A percentile compares a stretch with the other conserved stretches of the same genome.
Conservation (phyloP, 225 moss, liverwort and hornwort species). For the Takakia lepidozioides region DNA sequence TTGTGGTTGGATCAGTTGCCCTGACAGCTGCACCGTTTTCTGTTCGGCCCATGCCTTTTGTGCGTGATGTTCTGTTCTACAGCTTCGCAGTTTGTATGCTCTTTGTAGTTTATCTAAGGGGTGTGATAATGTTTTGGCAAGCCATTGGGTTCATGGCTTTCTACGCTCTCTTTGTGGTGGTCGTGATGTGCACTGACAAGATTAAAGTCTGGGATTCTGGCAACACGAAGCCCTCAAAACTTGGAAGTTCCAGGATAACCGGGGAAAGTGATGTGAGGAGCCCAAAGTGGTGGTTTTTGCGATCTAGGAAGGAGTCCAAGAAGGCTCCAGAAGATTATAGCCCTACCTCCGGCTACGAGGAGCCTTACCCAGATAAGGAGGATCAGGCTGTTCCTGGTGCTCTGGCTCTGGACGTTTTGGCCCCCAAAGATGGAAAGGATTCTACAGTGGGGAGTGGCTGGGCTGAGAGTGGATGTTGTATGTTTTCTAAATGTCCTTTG, state of each 20-base stretch:
- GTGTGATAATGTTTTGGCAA: slow-evolving; percentile 47
- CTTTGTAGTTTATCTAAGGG: slow-evolving; percentile 38
- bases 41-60: slow-evolving; percentile 41
- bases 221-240: background rate
- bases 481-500: too few species aligned
- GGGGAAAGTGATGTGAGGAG: slow-evolving; percentile 5
- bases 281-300: background rate
- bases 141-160: slow-evolving; percentile 47
- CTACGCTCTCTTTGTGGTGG: slow-evolving; percentile 47
- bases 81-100: slow-evolving; percentile 38
- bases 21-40: slow-evolving; percentile 47
- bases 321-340: slow-evolving; percentile 5
- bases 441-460: slow-evolving; percentile 13
- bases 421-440: slow-evolving; percentile 14
- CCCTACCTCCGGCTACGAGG: background rate
- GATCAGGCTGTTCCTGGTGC: slow-evolving; percentile 1
- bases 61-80: slow-evolving; percentile 49
- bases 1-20: slow-evolving; percentile 59
- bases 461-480: too few species aligned
- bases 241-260: slow-evolving; percentile 3
- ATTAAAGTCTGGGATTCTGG: slow-evolving; percentile 17
- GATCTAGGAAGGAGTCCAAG: slow-evolving; percentile 1
- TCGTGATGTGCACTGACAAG: slow-evolving; percentile 38
- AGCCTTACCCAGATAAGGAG: too few species aligned
- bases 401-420: slow-evolving; percentile 20